Percentiles rank a stretch among this genome's conserved stretches.
Conservation (phyloP, 768 basidiomycete species). For the Phallus indusiatus region DNA sequence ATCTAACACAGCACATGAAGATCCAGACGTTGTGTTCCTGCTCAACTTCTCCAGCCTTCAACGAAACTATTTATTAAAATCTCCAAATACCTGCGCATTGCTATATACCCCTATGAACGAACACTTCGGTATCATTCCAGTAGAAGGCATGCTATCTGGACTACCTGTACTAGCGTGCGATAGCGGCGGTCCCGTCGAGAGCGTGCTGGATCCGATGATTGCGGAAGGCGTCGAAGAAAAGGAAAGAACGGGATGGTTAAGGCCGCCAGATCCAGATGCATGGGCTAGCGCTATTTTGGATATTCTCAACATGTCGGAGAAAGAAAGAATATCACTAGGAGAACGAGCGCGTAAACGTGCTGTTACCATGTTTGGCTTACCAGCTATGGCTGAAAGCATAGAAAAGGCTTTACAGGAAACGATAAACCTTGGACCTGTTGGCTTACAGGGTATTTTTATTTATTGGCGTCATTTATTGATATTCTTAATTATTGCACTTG, state of each 20-base stretch:
- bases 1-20: constrained; percentile 16
- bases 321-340: constrained; percentile 40
- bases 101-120: constrained; percentile 94
- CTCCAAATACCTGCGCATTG: constrained; percentile 57
- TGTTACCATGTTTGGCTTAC: constrained; percentile 59
- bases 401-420: constrained; percentile 49
- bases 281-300: constrained; percentile 67
- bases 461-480: not conserved
- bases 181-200: constrained; percentile 88
- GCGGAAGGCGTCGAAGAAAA: constrained; percentile 20
- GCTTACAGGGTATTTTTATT: not conserved
- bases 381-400: constrained; percentile 56
- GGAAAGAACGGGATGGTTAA: constrained; percentile 71
- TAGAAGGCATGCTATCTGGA: constrained; percentile 91
- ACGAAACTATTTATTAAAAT: constrained; percentile 69
- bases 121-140: constrained; percentile 94
- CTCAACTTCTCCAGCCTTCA: constrained; percentile 84
- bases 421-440: constrained; percentile 41
- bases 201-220: constrained; percentile 41
- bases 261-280: constrained; percentile 45
- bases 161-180: constrained; percentile 83
- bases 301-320: constrained; percentile 39
- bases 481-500: too few species aligned
- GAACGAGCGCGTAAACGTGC: constrained; percentile 53
- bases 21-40: constrained; percentile 74